Evolutionary conservation across 495 filamentous ascomycete genomes (phyloP).

Genomic region (Mytilinidion resinicola): DNA sequence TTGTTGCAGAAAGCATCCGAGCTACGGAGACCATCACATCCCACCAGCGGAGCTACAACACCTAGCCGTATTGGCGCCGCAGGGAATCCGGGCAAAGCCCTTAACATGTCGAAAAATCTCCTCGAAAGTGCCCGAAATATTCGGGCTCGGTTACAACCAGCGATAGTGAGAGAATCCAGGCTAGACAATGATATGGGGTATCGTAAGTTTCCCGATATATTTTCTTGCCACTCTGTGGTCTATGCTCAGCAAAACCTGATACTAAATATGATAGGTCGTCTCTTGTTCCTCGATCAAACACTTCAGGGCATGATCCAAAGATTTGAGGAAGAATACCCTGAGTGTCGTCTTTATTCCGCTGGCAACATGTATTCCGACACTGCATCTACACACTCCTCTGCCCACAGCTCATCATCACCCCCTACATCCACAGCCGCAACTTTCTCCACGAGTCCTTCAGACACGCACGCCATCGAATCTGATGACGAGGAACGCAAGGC

Average conservation of each 20-base stretch:
- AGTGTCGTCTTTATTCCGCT: slow-evolving; percentile 50
- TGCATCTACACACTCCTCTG: slow-evolving; percentile 16
- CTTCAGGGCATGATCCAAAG: slow-evolving; percentile 85
- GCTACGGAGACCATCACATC: slow-evolving; percentile 38
- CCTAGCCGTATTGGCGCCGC: slow-evolving; percentile 42
- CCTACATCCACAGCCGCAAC: slow-evolving; percentile 12
- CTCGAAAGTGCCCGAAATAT: slow-evolving; percentile 83
- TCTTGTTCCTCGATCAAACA: slow-evolving; percentile 85
- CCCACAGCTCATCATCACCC: slow-evolving; percentile 15
- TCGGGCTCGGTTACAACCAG: slow-evolving; percentile 72
- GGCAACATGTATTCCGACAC: slow-evolving; percentile 3
- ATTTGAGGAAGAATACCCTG: slow-evolving; percentile 93
- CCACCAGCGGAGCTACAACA: slow-evolving; percentile 50
- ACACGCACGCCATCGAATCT: slow-evolving; percentile 11
- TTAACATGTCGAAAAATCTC: slow-evolving; percentile 87
- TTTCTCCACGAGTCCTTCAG: slow-evolving; percentile 12
- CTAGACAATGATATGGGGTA: slow-evolving; percentile 64
- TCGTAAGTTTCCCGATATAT: slow-evolving; percentile 49
- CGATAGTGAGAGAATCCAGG: slow-evolving; percentile 68
- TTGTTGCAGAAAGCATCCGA: slow-evolving; percentile 67
- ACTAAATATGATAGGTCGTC: slow-evolving; percentile 49
- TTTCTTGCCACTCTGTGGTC: neutral
- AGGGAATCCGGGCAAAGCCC: slow-evolving; percentile 58
- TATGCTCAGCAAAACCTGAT: no score
- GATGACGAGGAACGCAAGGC: slow-evolving; percentile 28